Conservation (phyloP, 2,329 filamentous ascomycete genomes). For the Aureobasidium lini region DNA sequence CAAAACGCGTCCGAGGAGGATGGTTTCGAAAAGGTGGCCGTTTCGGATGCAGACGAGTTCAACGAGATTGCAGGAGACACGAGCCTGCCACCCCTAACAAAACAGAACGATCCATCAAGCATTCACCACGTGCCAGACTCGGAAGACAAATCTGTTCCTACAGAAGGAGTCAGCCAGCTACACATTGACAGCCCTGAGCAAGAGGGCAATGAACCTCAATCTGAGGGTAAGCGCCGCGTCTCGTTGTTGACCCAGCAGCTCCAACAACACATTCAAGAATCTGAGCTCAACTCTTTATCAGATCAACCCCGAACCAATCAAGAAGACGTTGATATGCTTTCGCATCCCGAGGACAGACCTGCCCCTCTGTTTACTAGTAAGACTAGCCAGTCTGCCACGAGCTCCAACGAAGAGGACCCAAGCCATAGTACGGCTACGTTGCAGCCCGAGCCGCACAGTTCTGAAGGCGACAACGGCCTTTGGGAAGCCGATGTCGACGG, state of each 20-base stretch:
- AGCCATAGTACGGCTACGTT: conserved; percentile 17
- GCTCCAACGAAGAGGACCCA: conserved; percentile 12
- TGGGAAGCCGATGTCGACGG: conserved; percentile 54
- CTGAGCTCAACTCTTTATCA: conserved; percentile 22
- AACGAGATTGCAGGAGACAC: conserved; percentile 43
- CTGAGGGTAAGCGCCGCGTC: conserved; percentile 26
- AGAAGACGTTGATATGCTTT: conserved; percentile 33
- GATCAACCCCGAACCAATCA: conserved; percentile 25
- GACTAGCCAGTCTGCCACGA: conserved; percentile 19
- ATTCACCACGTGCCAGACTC: conserved; percentile 38
- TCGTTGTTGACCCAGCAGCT: conserved; percentile 38
- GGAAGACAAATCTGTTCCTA: neutral
- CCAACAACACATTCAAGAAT: conserved; percentile 19
- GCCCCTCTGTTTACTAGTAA: conserved; percentile 55
- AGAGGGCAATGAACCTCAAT: conserved; percentile 3
- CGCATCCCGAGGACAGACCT: conserved; percentile 61
- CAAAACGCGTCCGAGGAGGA: conserved; percentile 82
- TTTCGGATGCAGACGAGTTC: conserved; percentile 61
- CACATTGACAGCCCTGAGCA: conserved; percentile 8
- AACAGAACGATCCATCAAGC: conserved; percentile 9
- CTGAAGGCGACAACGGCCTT: conserved; percentile 22
- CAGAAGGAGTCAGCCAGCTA: conserved; percentile 3
- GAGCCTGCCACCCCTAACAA: conserved; percentile 18
- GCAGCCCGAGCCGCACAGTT: conserved; percentile 13
- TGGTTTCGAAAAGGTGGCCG: conserved; percentile 81